These are phyloP conservation scores for Talaromyces adpressus DNA, from an alignment of 495 filamentous ascomycete genomes.

Conservation along the genomic window DNA sequence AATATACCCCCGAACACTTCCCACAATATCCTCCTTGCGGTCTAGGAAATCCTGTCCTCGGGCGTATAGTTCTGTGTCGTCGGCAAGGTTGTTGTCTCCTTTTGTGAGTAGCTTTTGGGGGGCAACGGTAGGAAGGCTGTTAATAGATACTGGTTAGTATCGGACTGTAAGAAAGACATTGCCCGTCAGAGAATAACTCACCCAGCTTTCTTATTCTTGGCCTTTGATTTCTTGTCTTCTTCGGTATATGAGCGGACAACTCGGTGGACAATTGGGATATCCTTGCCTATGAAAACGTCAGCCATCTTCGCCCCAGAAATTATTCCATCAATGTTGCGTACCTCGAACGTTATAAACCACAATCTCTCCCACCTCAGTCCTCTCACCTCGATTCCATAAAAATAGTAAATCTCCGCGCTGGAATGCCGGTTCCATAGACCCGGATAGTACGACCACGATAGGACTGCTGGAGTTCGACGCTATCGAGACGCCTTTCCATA, in stretches of 20 bases:
- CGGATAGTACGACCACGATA: slow-evolving; percentile 92
- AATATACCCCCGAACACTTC: slow-evolving; percentile 88
- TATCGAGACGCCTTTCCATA: slow-evolving; percentile 94
- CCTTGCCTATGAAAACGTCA: slow-evolving; percentile 55
- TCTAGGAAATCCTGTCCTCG: slow-evolving; percentile 76
- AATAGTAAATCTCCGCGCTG: slow-evolving; percentile 90
- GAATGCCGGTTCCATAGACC: slow-evolving; percentile 96
- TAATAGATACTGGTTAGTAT: not conserved
- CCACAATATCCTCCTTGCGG: slow-evolving; percentile 82
- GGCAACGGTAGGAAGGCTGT: slow-evolving; percentile 4
- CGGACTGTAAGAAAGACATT: not conserved
- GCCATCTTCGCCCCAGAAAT: slow-evolving; percentile 12
- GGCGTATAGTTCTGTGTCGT: slow-evolving; percentile 92
- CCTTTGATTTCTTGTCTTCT: slow-evolving; percentile 35
- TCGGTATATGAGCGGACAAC: slow-evolving; percentile 64
- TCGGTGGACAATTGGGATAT: slow-evolving; percentile 91
- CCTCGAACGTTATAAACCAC: slow-evolving; percentile 83
- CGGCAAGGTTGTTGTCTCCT: slow-evolving; percentile 91
- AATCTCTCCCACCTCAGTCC: slow-evolving; percentile 67
- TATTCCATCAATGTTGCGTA: slow-evolving; percentile 18
- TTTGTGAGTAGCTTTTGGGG: slow-evolving; percentile 74
- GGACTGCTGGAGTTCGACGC: slow-evolving; percentile 80
- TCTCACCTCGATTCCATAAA: slow-evolving; percentile 81
- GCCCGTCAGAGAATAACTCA: not conserved
- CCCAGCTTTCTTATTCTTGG: slow-evolving; percentile 22